A percentile compares a stretch with the other conserved stretches of the same genome.
Evolutionary conservation across 2,329 filamentous ascomycete species (phyloP).

Genomic region (Paraphaeosphaeria minitans): DNA sequence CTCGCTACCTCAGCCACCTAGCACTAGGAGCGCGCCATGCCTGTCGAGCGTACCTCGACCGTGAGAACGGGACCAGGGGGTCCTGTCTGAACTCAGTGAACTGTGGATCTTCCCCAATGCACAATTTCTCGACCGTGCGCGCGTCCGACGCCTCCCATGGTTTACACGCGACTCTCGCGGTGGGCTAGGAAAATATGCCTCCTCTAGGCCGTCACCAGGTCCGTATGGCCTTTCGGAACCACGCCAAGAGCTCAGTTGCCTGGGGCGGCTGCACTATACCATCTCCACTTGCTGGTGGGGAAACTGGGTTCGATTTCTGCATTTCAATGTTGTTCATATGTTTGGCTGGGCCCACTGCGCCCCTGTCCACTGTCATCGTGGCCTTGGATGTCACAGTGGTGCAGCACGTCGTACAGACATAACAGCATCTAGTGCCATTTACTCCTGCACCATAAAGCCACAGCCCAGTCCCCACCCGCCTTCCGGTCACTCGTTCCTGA

Average conservation of each 20-base stretch:
- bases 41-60: constrained; percentile 25
- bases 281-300: constrained; percentile 22
- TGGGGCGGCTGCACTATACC: constrained; percentile 20
- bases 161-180: constrained; percentile 44
- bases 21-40: constrained; percentile 29
- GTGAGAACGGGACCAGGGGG: constrained; percentile 39
- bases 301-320: constrained; percentile 14
- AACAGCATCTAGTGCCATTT: constrained; percentile 7
- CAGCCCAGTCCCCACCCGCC: constrained; percentile 11
- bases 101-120: constrained; percentile 25
- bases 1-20: constrained; percentile 35
- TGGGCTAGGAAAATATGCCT: constrained; percentile 40
- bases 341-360: constrained; percentile 13
- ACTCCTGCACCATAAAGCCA: constrained; percentile 17
- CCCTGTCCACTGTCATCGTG: constrained; percentile 15
- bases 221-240: constrained; percentile 17
- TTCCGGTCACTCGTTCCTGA: constrained; percentile 12
- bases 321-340: constrained; percentile 12
- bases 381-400: constrained; percentile 14
- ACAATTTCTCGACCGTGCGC: constrained; percentile 24
- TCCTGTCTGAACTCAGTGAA: constrained; percentile 28
- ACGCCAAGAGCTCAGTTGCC: constrained; percentile 15
- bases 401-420: constrained; percentile 12
- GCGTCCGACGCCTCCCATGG: constrained; percentile 19
- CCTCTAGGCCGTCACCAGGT: constrained; percentile 29